phyloP scores from a whole-genome alignment of 208 protist species.

The Leishmania guyanensis region DNA sequence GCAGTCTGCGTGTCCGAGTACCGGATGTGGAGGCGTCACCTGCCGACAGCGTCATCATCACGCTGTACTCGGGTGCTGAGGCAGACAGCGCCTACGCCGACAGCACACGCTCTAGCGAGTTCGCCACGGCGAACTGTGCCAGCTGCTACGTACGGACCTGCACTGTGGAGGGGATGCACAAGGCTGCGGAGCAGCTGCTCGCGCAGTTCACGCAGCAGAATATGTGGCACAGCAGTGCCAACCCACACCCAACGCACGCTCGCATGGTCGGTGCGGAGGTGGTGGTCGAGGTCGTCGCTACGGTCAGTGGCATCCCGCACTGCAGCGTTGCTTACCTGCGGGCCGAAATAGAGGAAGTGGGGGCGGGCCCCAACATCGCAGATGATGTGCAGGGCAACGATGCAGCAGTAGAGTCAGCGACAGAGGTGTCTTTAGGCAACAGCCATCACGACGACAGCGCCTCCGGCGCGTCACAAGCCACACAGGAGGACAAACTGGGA shows the following conservation, averaged over 20 bases:
- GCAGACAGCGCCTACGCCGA: constrained; percentile 13
- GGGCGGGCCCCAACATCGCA: not conserved
- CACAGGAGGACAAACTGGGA: not conserved
- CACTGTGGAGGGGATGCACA: not conserved
- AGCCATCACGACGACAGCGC: not conserved
- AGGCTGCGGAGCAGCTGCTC: constrained; percentile 5
- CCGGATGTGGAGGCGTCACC: not conserved
- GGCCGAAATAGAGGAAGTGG: constrained; percentile 28
- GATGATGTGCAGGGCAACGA: not conserved
- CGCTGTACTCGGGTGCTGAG: constrained; percentile 18
- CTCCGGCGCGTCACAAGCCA: not conserved
- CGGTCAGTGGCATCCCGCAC: constrained; percentile 67
- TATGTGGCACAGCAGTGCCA: not conserved
- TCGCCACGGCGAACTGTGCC: not conserved
- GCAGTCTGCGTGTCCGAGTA: constrained; percentile 16
- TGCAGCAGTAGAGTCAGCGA: not conserved
- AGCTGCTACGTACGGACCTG: constrained; percentile 26
- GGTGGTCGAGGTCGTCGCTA: constrained; percentile 53
- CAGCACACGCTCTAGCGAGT: not conserved
- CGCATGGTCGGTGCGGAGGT: constrained; percentile 41
- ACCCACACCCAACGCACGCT: not conserved
- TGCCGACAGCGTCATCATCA: constrained; percentile 6
- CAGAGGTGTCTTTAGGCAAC: not conserved
- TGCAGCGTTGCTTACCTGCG: constrained; percentile 52
- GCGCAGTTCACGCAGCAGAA: not conserved